Base-by-base conservation (phyloP, 768 basidiomycete species). In the Tylopilus sp. region DNA sequence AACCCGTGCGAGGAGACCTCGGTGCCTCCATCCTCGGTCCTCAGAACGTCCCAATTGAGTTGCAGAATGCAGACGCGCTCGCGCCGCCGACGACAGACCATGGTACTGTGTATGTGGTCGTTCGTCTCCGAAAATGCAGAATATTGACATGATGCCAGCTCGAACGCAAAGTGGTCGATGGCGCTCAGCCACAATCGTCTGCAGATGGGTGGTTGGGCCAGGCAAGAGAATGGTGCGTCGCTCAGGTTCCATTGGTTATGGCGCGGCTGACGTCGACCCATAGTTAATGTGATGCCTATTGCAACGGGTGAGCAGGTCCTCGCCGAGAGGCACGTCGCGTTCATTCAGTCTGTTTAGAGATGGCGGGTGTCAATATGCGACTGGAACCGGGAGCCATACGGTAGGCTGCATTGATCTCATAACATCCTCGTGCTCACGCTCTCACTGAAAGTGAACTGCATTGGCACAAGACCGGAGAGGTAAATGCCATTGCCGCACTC, bases 151-250 rank as follows among this genome's bases (percentile, higher is more conserved):
- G n/a, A n/a, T n/a, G n/a, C n/a, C n/a, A n/a, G n/a, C n/a, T n/a
- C n/a, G n/a, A n/a, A n/a, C n/a, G n/a, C n/a, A n/a, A 85, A 84
- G 58, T 85, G 83, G 84, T 76, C 82, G 0, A 79, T 83, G 62
- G 71, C 76, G 28, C 61, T 81, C 24, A 82, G 82, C 53, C 81
- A 80, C 57, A 81, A 76, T 57, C 78, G 81, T 24, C 57, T 85
- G 16, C 74, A 75, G 45, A 72, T 76, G 11, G 83, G 83, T 14
- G 84, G 84, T 1, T 85, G 83, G 83, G 78, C 80, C 14, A 73
- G 82, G 30, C 75, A 81, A 57, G 75, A 83, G 64, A 85, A 81
- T 54, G 58, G 83, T 78, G 14, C 38, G 73, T 58, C 7, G 14
- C 1, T 34, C 37, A 31, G 4, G 3, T 47, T 24, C 29, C 12